Conservation (phyloP, 805 yeast species). For the Kregervanrija delftensis region DNA sequence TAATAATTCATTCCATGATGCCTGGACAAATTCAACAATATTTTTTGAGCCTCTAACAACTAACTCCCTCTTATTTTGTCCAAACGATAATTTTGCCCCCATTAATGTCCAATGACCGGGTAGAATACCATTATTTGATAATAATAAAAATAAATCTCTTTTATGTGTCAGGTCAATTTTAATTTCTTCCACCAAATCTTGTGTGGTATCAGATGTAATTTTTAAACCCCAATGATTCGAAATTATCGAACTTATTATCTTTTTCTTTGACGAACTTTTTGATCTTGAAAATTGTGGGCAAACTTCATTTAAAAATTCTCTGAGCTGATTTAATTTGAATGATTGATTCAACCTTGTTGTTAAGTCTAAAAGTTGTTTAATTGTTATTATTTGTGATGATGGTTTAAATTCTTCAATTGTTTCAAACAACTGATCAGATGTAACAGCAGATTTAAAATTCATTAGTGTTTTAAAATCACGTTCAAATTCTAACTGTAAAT, state of each 20-base stretch:
- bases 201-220: constrained; percentile 7
- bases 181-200: constrained; percentile 9
- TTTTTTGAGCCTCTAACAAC: constrained; percentile 23
- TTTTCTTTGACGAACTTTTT: constrained; percentile 12
- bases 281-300: constrained; percentile 3
- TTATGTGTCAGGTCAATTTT: constrained; percentile 21
- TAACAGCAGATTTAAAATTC: constrained; percentile 21
- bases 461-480: constrained; percentile 23
- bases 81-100: constrained; percentile 28
- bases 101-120: constrained; percentile 28
- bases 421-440: constrained; percentile 18
- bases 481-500: constrained; percentile 19
- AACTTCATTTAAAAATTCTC: constrained; percentile 13
- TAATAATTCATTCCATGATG: constrained; percentile 28
- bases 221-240: constrained; percentile 22
- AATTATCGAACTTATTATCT: constrained; percentile 17
- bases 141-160: constrained; percentile 26
- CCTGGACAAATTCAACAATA: constrained; percentile 26
- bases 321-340: constrained; percentile 19
- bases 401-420: constrained; percentile 26
- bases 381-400: constrained; percentile 12
- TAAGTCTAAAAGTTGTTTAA: constrained; percentile 13
- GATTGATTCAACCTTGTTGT: constrained; percentile 12
- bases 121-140: constrained; percentile 26
- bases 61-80: constrained; percentile 19